Conservation (phyloP, 768 basidiomycete species). For the Tylopilus plumbeoviolaceoides region DNA sequence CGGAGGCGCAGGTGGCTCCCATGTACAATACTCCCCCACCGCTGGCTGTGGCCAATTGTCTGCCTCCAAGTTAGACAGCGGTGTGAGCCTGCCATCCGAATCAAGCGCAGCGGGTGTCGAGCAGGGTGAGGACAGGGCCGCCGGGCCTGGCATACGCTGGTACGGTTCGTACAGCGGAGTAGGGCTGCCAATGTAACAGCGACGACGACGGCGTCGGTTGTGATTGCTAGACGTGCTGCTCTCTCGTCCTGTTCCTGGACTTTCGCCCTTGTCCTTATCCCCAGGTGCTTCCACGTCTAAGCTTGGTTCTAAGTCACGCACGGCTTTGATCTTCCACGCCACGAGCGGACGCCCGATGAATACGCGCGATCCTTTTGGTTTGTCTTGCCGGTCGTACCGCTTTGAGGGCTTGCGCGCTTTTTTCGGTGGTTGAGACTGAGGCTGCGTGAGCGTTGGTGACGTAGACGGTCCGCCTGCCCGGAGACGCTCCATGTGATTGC, state of each 20-base stretch:
- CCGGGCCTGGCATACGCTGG: conserved; percentile 14
- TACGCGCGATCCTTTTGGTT: conserved; percentile 12
- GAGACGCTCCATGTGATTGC: conserved; percentile 5
- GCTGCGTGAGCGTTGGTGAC: background rate
- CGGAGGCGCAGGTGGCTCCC: conserved; percentile 15
- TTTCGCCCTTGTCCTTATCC: background rate
- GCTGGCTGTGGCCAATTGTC: conserved; percentile 30
- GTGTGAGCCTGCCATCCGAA: conserved; percentile 13
- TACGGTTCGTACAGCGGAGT: conserved; percentile 18
- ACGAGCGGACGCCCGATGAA: conserved; percentile 24
- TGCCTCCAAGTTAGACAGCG: conserved; percentile 8
- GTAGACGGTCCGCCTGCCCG: background rate
- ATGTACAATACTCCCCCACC: conserved; percentile 30
- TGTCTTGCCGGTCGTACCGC: background rate
- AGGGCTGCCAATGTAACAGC: conserved; percentile 19
- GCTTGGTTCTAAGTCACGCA: conserved; percentile 23
- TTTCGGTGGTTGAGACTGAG: background rate
- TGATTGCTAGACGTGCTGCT: background rate
- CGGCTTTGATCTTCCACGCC: conserved; percentile 21
- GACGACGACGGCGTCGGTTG: background rate
- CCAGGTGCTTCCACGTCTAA: background rate
- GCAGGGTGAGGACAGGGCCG: conserved; percentile 3
- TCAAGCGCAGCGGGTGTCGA: conserved; percentile 4
- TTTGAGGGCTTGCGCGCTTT: background rate
- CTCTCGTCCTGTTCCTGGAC: background rate